Evolutionary conservation across 2,329 filamentous ascomycete species (phyloP).

Genomic region (Diaporthe batatas): DNA sequence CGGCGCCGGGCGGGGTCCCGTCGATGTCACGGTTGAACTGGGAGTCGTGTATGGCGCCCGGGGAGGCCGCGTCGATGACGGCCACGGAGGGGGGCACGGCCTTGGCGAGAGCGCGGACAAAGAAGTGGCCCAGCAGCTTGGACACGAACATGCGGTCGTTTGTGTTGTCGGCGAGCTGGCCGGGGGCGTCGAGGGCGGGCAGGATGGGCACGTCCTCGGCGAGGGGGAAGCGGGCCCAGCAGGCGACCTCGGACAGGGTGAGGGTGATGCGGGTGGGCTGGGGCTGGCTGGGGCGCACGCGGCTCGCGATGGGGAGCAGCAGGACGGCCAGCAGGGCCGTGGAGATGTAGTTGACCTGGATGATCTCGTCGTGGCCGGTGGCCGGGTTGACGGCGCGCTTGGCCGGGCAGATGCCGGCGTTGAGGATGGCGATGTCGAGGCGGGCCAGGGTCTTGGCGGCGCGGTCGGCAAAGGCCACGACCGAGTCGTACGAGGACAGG

Average conservation of each 20-base stretch:
- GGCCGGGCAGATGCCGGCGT: slow-evolving; percentile 46
- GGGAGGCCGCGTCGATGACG: background rate
- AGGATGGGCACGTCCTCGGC: background rate
- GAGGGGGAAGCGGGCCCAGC: slow-evolving; percentile 3
- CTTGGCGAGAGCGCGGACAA: background rate
- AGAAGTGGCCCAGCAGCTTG: slow-evolving; percentile 6
- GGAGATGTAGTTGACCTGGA: slow-evolving; percentile 65
- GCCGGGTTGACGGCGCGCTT: slow-evolving; percentile 45
- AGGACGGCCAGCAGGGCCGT: slow-evolving; percentile 62
- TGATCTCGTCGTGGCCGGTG: slow-evolving; percentile 55
- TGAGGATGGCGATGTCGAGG: slow-evolving; percentile 57
- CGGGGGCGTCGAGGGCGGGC: too few relatives aligned
- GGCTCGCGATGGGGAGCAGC: slow-evolving; percentile 56
- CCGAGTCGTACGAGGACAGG: slow-evolving; percentile 54
- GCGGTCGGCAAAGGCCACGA: slow-evolving; percentile 54
- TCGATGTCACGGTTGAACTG: slow-evolving; percentile 30
- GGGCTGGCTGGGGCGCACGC: slow-evolving; percentile 40
- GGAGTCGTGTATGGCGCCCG: slow-evolving; percentile 16
- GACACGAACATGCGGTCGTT: slow-evolving; percentile 8
- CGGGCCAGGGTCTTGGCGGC: slow-evolving; percentile 48
- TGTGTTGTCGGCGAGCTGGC: background rate
- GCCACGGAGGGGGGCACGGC: background rate
- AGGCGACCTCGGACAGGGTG: background rate
- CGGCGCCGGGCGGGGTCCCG: background rate
- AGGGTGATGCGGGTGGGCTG: background rate